phyloP scores from a whole-genome alignment of 352 stramenopile species.

The Pythium oligandrum region DNA sequence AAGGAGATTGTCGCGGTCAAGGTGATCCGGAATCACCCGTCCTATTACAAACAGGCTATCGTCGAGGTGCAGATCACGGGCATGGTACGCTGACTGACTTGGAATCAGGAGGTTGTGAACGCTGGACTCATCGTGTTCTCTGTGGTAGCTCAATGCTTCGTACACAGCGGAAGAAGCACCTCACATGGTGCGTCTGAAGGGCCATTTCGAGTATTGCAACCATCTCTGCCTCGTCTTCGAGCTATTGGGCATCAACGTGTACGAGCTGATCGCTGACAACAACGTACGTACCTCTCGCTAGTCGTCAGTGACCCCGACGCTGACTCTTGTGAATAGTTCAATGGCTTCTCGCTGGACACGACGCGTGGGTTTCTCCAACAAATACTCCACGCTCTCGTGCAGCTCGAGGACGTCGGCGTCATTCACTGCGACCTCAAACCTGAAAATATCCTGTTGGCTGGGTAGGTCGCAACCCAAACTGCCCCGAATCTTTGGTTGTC shows the following conservation, averaged over 20 bases:
- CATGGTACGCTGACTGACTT: constrained; percentile 37
- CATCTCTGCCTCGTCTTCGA: constrained; percentile 96
- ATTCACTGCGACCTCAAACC: constrained; percentile 98
- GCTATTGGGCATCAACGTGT: constrained; percentile 91
- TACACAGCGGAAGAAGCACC: constrained; percentile 24
- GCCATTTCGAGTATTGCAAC: constrained; percentile 88
- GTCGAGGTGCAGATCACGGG: constrained; percentile 93
- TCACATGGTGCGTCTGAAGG: constrained; percentile 84
- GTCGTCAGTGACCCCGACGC: background rate
- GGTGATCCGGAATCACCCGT: constrained; percentile 96
- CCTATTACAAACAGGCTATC: constrained; percentile 88
- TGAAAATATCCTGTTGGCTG: constrained; percentile 92
- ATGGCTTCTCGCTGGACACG: constrained; percentile 78
- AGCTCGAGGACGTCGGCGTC: constrained; percentile 87
- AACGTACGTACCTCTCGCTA: constrained; percentile 28
- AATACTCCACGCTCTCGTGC: constrained; percentile 84
- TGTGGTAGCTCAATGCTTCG: constrained; percentile 23
- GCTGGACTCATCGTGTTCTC: no score
- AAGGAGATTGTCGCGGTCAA: constrained; percentile 91
- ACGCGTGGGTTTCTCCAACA: constrained; percentile 92
- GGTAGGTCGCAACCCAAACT: constrained; percentile 11
- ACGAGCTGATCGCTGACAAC: constrained; percentile 92
- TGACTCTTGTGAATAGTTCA: constrained; percentile 34
- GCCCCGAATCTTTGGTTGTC: no score
- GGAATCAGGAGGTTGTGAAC: background rate